A percentile compares a stretch with the other conserved stretches of the same genome.
Conservation (phyloP, 805 yeast genomes). For the Teunomyces pallodes region DNA sequence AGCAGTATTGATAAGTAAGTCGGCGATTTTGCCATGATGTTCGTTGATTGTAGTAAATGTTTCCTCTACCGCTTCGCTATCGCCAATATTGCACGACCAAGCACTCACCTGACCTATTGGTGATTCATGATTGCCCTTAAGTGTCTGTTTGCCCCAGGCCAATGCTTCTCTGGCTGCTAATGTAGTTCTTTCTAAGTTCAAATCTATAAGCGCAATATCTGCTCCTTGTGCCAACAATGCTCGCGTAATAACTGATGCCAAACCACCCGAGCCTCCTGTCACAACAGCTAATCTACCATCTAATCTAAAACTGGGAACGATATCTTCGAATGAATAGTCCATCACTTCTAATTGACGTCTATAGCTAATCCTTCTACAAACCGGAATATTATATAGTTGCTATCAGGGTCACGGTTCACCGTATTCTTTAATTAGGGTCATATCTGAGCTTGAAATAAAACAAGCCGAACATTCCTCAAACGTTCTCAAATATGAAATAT, state of each 20-base stretch:
- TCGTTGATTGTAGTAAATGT: slow-evolving; percentile 52
- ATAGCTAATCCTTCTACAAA: not conserved
- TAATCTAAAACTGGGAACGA: slow-evolving; percentile 62
- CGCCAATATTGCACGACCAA: slow-evolving; percentile 75
- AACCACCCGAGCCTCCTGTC: slow-evolving; percentile 83
- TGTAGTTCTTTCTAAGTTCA: slow-evolving; percentile 58
- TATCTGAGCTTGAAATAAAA: no score
- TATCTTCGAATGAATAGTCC: slow-evolving; percentile 40
- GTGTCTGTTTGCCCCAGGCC: slow-evolving; percentile 45
- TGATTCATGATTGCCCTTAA: slow-evolving; percentile 32
- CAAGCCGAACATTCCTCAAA: no score
- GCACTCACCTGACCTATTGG: slow-evolving; percentile 48
- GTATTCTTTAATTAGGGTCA: no score
- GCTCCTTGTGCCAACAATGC: slow-evolving; percentile 77
- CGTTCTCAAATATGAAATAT: no score
- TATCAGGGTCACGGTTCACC: no score
- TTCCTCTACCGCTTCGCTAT: slow-evolving; percentile 55
- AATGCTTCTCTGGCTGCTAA: slow-evolving; percentile 50
- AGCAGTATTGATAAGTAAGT: slow-evolving; percentile 73
- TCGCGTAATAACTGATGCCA: slow-evolving; percentile 61
- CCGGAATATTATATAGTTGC: no score
- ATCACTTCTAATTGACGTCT: slow-evolving; percentile 2
- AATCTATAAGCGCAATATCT: slow-evolving; percentile 68
- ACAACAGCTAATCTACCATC: slow-evolving; percentile 70
- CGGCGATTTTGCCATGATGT: slow-evolving; percentile 60